These are phyloP conservation scores for Naematelia encephala DNA, from an alignment of 768 basidiomycete genomes.

Conservation along the genomic window DNA sequence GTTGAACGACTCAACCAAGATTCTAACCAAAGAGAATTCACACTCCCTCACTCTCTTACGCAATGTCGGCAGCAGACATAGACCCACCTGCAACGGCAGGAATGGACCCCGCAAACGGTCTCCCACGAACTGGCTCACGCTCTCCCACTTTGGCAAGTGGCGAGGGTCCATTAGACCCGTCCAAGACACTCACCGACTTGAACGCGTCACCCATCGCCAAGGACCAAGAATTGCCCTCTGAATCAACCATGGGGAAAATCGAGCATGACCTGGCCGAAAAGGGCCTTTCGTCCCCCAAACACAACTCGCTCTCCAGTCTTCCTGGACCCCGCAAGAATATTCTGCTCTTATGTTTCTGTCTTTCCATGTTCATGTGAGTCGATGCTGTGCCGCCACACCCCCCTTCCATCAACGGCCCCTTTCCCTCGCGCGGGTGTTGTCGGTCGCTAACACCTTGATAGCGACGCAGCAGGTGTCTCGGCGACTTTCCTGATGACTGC, in stretches of 20 bases:
- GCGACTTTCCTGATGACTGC: conserved; percentile 46
- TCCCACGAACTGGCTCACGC: background rate
- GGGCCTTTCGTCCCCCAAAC: background rate
- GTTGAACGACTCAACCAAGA: too few species aligned
- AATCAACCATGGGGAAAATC: background rate
- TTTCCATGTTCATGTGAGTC: conserved; percentile 37
- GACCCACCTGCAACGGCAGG: background rate
- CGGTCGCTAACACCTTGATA: background rate
- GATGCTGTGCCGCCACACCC: background rate
- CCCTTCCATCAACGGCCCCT: too few species aligned
- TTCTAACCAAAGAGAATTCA: too few species aligned
- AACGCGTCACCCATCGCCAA: background rate
- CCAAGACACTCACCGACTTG: background rate
- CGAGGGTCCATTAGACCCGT: background rate
- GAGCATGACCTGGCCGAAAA: background rate
- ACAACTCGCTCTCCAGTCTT: conserved; percentile 22
- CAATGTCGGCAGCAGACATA: background rate
- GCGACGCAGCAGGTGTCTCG: conserved; percentile 41
- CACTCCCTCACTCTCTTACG: too few species aligned
- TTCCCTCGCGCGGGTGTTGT: too few species aligned
- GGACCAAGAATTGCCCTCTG: background rate
- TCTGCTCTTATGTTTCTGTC: conserved; percentile 38
- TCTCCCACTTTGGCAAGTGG: background rate
- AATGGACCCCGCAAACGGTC: conserved; percentile 10
- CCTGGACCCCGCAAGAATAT: conserved; percentile 26